Conservation (phyloP, 495 filamentous ascomycete species). For the Hyphodiscus hymeniophilus region DNA sequence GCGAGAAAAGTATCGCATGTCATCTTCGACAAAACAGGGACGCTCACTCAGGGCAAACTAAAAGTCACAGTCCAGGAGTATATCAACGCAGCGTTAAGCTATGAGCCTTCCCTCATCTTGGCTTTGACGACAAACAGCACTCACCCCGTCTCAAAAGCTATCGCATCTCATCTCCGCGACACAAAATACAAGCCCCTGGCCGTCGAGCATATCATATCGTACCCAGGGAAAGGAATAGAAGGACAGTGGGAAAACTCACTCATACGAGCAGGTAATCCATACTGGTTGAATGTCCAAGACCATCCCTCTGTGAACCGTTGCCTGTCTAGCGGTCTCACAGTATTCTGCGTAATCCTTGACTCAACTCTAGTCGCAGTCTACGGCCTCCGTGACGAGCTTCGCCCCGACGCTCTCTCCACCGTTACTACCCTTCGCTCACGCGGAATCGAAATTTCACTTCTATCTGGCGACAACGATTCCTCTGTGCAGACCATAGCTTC, state of each 20-base stretch:
- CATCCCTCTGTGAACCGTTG: constrained; percentile 23
- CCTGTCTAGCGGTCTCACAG: constrained; percentile 37
- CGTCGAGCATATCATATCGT: constrained; percentile 33
- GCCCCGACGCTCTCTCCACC: constrained; percentile 43
- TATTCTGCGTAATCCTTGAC: constrained; percentile 55
- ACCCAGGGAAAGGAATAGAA: constrained; percentile 42
- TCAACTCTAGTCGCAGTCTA: constrained; percentile 43
- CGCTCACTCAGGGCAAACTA: constrained; percentile 57
- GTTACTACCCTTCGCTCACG: constrained; percentile 44
- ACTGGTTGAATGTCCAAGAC: constrained; percentile 51
- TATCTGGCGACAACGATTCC: constrained; percentile 62
- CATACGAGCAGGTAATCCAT: constrained; percentile 54
- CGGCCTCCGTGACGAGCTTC: constrained; percentile 50
- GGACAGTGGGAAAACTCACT: constrained; percentile 21
- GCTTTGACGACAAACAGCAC: constrained; percentile 44
- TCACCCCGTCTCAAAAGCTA: constrained; percentile 62
- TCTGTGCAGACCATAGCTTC: constrained; percentile 48
- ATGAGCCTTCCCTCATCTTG: constrained; percentile 27
- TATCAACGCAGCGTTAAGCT: constrained; percentile 10
- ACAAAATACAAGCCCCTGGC: constrained; percentile 2
- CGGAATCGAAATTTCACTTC: constrained; percentile 50
- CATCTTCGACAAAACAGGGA: constrained; percentile 83
- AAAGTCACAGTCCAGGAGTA: constrained; percentile 37
- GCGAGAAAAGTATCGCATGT: constrained; percentile 56
- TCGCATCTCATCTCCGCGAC: constrained; percentile 41